These are phyloP conservation scores for Dictyostelium brefeldianum DNA, from an alignment of 78 protist genomes.

Conservation along the genomic window DNA sequence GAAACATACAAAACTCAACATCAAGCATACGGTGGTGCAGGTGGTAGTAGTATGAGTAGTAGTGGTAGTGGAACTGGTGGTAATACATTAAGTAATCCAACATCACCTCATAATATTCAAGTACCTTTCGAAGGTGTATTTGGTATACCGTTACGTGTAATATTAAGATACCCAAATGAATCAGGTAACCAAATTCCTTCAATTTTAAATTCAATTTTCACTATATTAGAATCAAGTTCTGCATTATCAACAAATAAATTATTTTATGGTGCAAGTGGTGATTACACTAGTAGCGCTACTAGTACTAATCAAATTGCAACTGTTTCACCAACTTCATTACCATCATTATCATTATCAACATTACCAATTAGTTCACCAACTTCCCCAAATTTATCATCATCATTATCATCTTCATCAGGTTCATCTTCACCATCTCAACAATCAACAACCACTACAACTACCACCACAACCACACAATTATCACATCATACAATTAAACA, in stretches of 20 bases:
- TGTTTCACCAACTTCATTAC: neutral
- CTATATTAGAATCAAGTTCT: slow-evolving; percentile 27
- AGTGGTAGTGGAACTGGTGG: neutral
- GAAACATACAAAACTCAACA: slow-evolving; percentile 34
- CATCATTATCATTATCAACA: neutral
- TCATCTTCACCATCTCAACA: neutral
- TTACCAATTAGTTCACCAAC: neutral
- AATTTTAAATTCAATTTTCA: slow-evolving; percentile 40
- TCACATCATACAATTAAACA: slow-evolving; percentile 9
- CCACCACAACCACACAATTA: neutral
- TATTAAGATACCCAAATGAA: slow-evolving; percentile 50
- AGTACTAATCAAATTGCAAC: neutral
- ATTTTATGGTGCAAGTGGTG: slow-evolving; percentile 1
- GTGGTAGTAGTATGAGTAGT: neutral
- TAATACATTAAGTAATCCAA: neutral
- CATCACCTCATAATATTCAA: neutral
- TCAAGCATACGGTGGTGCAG: neutral
- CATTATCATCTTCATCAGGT: slow-evolving; percentile 11
- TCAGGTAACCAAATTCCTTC: slow-evolving; percentile 65
- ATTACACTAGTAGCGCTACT: neutral
- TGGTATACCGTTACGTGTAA: slow-evolving; percentile 71
- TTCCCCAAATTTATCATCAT: neutral
- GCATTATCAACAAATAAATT: slow-evolving; percentile 27
- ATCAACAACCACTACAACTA: neutral
- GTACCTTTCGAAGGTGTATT: slow-evolving; percentile 75